Conservation (phyloP, 2,329 filamentous ascomycete genomes). For the Cladophialophora chaetospira region DNA sequence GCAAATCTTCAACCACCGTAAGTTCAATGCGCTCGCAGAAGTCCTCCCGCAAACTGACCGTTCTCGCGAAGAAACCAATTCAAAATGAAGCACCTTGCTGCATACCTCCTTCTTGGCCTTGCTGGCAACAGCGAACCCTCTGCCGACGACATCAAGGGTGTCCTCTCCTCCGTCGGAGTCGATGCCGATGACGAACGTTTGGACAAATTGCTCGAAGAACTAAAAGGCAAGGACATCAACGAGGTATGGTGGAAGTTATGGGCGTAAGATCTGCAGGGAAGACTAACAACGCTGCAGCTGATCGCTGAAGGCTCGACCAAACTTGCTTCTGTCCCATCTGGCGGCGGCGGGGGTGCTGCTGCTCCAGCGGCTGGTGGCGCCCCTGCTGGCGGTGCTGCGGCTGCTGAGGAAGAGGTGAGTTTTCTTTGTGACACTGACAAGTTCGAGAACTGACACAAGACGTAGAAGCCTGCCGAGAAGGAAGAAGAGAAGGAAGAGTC, state of each 20-base stretch:
- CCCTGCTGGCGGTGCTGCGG: slow-evolving; percentile 61
- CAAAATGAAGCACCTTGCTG: slow-evolving; percentile 99
- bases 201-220: slow-evolving; percentile 88
- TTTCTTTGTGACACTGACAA: slow-evolving; percentile 70
- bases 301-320: slow-evolving; percentile 87
- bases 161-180: slow-evolving; percentile 91
- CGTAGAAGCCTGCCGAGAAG: slow-evolving; percentile 92
- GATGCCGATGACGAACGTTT: slow-evolving; percentile 85
- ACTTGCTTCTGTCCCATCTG: slow-evolving; percentile 96
- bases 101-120: slow-evolving; percentile 95
- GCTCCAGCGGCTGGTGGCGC: slow-evolving; percentile 62
- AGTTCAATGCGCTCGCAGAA: slow-evolving; percentile 1
- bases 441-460: no score
- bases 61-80: slow-evolving; percentile 34
- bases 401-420: slow-evolving; percentile 63
- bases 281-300: slow-evolving; percentile 61
- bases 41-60: slow-evolving; percentile 3
- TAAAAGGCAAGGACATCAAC: slow-evolving; percentile 70
- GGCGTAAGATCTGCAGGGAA: slow-evolving; percentile 34
- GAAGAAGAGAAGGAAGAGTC: slow-evolving; percentile 78
- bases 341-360: slow-evolving; percentile 72
- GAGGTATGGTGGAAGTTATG: slow-evolving; percentile 59
- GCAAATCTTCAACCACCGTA: slow-evolving; percentile 34
- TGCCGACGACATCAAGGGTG: slow-evolving; percentile 79
- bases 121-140: slow-evolving; percentile 90